These are phyloP conservation scores for Tetrahymena thermophila DNA, from an alignment of 73 alveolate genomes.

Conservation along the genomic window DNA sequence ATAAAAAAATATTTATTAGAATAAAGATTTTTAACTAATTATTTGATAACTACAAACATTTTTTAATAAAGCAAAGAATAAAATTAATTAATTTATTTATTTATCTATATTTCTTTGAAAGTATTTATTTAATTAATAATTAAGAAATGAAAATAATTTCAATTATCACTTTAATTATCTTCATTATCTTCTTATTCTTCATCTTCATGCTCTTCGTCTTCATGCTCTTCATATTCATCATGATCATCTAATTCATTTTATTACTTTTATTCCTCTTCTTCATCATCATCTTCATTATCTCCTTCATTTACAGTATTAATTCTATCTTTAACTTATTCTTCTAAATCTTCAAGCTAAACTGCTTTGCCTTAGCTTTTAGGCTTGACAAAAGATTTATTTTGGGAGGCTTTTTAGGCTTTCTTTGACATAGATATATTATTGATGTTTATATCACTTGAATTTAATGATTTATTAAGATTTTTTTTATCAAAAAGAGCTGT, in stretches of 20 bases:
- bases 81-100: neutral
- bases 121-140: neutral
- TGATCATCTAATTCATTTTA: neutral
- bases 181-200: neutral
- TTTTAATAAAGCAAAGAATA: neutral
- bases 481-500: neutral
- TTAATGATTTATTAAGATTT: neutral
- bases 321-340: neutral
- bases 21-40: too few species aligned
- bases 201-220: neutral
- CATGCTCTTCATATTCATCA: neutral
- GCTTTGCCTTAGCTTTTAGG: neutral
- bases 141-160: neutral
- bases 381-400: neutral
- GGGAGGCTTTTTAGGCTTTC: neutral
- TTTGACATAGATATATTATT: neutral
- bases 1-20: too few species aligned
- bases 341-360: neutral
- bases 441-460: neutral
- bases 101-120: too few species aligned
- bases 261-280: neutral
- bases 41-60: too few species aligned
- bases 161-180: neutral
- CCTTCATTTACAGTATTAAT: neutral
- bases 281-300: neutral